These are phyloP conservation scores for Cladosporium colombiae DNA, from an alignment of 2,329 filamentous ascomycete genomes.

Conservation along the genomic window DNA sequence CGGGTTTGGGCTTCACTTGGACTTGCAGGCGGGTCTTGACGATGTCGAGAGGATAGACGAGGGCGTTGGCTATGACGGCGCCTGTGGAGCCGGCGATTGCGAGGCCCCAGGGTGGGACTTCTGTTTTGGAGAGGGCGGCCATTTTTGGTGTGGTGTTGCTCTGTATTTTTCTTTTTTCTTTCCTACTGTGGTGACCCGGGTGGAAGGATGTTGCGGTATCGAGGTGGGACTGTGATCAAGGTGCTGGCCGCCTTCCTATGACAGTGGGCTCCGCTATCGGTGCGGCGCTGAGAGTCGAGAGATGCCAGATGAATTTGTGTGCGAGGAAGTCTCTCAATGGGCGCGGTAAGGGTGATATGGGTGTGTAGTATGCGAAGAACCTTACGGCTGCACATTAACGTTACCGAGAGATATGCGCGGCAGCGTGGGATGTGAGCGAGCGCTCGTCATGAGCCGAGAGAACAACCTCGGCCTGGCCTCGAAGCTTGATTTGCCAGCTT, in stretches of 20 bases:
- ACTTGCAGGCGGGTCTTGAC: constrained; percentile 97
- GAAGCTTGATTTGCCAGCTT: not conserved
- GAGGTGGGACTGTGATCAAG: not conserved
- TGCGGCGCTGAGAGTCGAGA: not conserved
- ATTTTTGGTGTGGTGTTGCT: constrained; percentile 23
- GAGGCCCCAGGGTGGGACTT: constrained; percentile 86
- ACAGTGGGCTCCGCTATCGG: not conserved
- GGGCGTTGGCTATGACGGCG: constrained; percentile 88
- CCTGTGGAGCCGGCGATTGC: constrained; percentile 91
- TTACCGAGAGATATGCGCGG: constrained; percentile 3
- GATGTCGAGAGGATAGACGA: constrained; percentile 95
- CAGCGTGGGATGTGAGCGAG: not conserved
- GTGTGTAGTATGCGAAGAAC: not conserved
- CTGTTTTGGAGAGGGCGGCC: constrained; percentile 42
- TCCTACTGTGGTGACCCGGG: not conserved
- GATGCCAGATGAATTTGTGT: not conserved
- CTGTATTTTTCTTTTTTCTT: constrained; percentile 1
- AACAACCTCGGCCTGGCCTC: constrained; percentile 5
- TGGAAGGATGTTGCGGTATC: not conserved
- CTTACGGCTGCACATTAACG: not conserved
- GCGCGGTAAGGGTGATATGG: not conserved
- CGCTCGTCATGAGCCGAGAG: constrained; percentile 6
- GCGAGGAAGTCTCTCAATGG: not conserved
- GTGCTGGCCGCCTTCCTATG: not conserved
- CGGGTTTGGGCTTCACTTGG: constrained; percentile 68